Percentiles rank a stretch among this genome's conserved stretches.
phyloP scores from a whole-genome alignment of 2,329 filamentous ascomycete species.

The Colletotrichum tanaceti region DNA sequence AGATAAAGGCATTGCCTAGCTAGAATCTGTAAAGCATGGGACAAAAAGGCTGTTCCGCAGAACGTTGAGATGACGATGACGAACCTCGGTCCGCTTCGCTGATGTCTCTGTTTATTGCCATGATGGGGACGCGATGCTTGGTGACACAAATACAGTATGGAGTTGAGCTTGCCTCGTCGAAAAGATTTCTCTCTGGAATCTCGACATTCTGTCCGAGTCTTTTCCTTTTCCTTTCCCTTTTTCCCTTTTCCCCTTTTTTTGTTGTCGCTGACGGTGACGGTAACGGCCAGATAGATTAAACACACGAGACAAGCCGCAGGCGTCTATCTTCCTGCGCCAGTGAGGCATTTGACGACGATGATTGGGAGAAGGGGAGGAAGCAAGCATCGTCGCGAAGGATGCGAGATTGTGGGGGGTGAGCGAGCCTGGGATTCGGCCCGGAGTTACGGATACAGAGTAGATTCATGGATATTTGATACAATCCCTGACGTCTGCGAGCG shows the following conservation, averaged over 20 bases:
- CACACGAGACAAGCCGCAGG: slow-evolving; percentile 12
- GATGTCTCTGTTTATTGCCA: slow-evolving; percentile 16
- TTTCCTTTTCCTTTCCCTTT: too few species aligned
- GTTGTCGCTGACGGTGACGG: neutral
- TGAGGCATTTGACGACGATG: slow-evolving; percentile 33
- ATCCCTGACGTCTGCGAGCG: slow-evolving; percentile 22
- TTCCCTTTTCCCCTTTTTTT: too few species aligned
- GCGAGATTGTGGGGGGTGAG: slow-evolving; percentile 29
- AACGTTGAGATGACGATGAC: slow-evolving; percentile 25
- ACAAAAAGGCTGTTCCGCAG: neutral
- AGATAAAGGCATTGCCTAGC: slow-evolving; percentile 7
- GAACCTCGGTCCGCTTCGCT: slow-evolving; percentile 21
- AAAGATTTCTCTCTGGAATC: slow-evolving; percentile 9
- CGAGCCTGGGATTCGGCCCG: slow-evolving; percentile 32
- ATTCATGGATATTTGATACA: slow-evolving; percentile 21
- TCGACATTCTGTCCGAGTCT: slow-evolving; percentile 24
- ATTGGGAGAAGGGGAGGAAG: slow-evolving; percentile 25
- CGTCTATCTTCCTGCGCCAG: slow-evolving; percentile 18
- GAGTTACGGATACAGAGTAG: too few species aligned
- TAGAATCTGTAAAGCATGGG: neutral
- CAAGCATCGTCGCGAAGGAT: slow-evolving; percentile 14
- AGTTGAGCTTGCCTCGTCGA: neutral
- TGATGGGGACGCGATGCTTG: slow-evolving; percentile 10
- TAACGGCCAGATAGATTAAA: slow-evolving; percentile 18
- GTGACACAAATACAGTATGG: neutral